phyloP scores from a whole-genome alignment of 805 yeast species.

The Candida golubevii region DNA sequence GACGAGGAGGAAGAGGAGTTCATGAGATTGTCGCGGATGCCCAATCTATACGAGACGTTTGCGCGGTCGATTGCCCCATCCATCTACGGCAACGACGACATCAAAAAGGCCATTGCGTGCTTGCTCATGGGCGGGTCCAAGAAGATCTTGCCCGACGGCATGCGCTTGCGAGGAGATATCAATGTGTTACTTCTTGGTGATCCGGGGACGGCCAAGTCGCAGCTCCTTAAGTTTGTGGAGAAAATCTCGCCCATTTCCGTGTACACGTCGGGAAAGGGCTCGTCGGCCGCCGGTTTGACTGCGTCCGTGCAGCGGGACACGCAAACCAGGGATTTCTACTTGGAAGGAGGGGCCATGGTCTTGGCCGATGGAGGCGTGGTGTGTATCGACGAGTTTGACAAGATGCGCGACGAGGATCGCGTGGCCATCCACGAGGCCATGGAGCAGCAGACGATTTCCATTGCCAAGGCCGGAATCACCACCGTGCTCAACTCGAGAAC shows the following conservation, averaged over 20 bases:
- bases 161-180: conserved; percentile 95
- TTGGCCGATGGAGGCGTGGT: conserved; percentile 99
- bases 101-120: conserved; percentile 91
- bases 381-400: conserved; percentile 98
- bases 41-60: conserved; percentile 81
- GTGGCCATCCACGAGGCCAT: conserved; percentile 99
- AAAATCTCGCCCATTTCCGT: conserved; percentile 92
- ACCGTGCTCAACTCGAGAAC: conserved; percentile 95
- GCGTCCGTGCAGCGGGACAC: conserved; percentile 96
- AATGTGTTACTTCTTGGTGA: conserved; percentile 92
- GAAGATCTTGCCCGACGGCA: conserved; percentile 88
- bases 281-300: conserved; percentile 98
- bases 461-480: conserved; percentile 98
- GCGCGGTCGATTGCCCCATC: conserved; percentile 92
- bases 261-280: conserved; percentile 98
- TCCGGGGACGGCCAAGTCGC: conserved; percentile 99
- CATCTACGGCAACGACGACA: conserved; percentile 89
- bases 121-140: conserved; percentile 91
- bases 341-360: conserved; percentile 99
- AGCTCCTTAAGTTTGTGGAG: conserved; percentile 89
- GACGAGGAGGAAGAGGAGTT: conserved; percentile 96
- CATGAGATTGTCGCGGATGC: conserved; percentile 70
- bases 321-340: conserved; percentile 80
- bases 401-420: conserved; percentile 98
- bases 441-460: conserved; percentile 99